Evolutionary conservation across 164 flowering plant species (phyloP), one percentile per base, ranked within the genome.

Genomic region (Annona squamosa): DNA sequence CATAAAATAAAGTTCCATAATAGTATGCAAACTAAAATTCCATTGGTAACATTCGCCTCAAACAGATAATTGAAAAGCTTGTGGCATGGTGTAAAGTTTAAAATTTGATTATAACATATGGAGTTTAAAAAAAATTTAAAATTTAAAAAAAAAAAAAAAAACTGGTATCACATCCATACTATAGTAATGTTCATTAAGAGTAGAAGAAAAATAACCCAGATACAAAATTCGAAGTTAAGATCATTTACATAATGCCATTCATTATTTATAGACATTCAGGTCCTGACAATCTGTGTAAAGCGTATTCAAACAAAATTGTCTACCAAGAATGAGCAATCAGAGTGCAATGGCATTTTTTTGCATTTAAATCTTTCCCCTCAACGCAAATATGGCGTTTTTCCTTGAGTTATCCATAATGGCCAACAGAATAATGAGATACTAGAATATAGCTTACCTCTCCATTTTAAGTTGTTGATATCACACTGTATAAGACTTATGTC

Each of bases 401-500:
- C 59, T 6, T 52, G 9, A 9, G 9, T 16, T 52, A 16, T 52
- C 59, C 59, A 9, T 16, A 52, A 2, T 52, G 13, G 9, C 13
- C 59, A 52, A 52, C 16, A 67, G 1, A 46, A 68, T 4, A 69
- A 69, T 17, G 43, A 43, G 68, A 44, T 16, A 10, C 42, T 41
- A 9, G 46, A 66, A 42, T 42, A 70, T 9, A 10, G 48, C 13
- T 61, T 81, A 93, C 97, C 98, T 86, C 87, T 86, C 88, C 77
- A 88, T 76, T 70, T 77, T 46, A 91, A 81, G 74, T 85, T 85
- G 76, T 75, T 81, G 77, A 96, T 78, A 73, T 91, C 89, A 70
- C 90, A 89, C 77, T 85, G 95, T 64, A 96, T 67, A 75, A 90
- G 87, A 76, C 89, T 77, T 68, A 96, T 80, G 78, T 91, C 89